Evolutionary conservation across 805 yeast genomes (phyloP), one percentile per base, ranked within the genome.

Genomic region (Wickerhamiella vanderwaltii): DNA sequence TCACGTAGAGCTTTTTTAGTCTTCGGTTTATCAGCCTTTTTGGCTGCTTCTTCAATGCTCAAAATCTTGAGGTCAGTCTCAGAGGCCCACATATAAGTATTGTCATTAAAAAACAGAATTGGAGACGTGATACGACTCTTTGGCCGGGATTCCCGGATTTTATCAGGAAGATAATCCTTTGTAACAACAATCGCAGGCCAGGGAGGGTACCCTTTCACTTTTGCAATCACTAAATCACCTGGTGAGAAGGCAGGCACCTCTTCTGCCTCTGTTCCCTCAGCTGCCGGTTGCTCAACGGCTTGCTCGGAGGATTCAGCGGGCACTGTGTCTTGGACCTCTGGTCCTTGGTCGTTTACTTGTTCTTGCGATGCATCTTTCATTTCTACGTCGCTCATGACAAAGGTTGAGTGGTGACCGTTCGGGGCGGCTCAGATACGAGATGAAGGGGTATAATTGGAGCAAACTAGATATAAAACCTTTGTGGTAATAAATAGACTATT

Each of bases 161-260:
- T 63, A 16, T 63, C 71, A 0, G 94, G 91, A 5, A 83, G 65
- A 6, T 72, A 58, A 13, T 68, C 66, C 45, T 64, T 71, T 1
- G 77, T 78, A 3, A 83, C 69, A 3, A 82, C 73, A 68, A 81
- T 73, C 2, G 86, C 85, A 0, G 94, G 94, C 94, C 94, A 83
- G 29, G 87, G 79, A 1, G 93, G 81, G 55, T 75, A 81, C 6
- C 91, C 88, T 51, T 80, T 80, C 30, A 80, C 77, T 55, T 81
- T 80, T 3, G 87, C 87, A 18, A 83, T 65, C 1, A 83, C 78
- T 3, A 69, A 61, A 18, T 38, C 41, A 23, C 23, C 23, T n/a
- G 15, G 13, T 13, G 17, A 19, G 26, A 36, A 36, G 17, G 25
- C 19, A 4, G 31, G 24, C 24, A 17, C 31, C n/a, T 13, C 16